These are phyloP conservation scores for Fusarium transvaalense DNA, from an alignment of 2,329 filamentous ascomycete genomes.

Conservation along the genomic window DNA sequence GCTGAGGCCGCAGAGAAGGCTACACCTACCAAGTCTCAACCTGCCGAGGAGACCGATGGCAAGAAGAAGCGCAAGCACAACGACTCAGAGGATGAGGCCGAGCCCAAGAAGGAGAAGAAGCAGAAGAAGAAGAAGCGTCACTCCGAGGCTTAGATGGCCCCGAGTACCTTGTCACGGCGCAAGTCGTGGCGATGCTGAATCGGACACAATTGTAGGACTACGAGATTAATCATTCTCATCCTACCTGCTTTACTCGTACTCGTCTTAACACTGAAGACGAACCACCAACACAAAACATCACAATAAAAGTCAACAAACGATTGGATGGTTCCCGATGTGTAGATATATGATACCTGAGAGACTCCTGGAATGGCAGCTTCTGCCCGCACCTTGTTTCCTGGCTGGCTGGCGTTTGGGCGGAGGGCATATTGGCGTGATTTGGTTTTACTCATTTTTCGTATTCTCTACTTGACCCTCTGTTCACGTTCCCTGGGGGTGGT, in stretches of 20 bases:
- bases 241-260: constrained; percentile 47
- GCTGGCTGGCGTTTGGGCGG: constrained; percentile 53
- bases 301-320: constrained; percentile 39
- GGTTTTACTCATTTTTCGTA: constrained; percentile 48
- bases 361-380: constrained; percentile 49
- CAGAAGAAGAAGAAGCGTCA: constrained; percentile 64
- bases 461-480: constrained; percentile 42
- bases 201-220: constrained; percentile 32
- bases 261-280: constrained; percentile 47
- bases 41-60: constrained; percentile 56
- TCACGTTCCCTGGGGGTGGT: constrained; percentile 22
- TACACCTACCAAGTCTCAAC: constrained; percentile 58
- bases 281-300: constrained; percentile 40
- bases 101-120: constrained; percentile 70
- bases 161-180: constrained; percentile 33
- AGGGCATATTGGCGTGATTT: constrained; percentile 53
- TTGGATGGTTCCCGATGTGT: constrained; percentile 49
- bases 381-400: constrained; percentile 48
- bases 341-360: constrained; percentile 55
- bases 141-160: constrained; percentile 51
- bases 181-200: constrained; percentile 41
- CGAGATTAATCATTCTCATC: constrained; percentile 26
- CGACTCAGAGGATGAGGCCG: constrained; percentile 74
- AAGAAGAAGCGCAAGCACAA: constrained; percentile 77
- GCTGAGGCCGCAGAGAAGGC: constrained; percentile 65